Percentiles rank a stretch among this genome's conserved stretches.
Conservation (phyloP, 768 basidiomycete species). For the Macrolepiota albuminosa region DNA sequence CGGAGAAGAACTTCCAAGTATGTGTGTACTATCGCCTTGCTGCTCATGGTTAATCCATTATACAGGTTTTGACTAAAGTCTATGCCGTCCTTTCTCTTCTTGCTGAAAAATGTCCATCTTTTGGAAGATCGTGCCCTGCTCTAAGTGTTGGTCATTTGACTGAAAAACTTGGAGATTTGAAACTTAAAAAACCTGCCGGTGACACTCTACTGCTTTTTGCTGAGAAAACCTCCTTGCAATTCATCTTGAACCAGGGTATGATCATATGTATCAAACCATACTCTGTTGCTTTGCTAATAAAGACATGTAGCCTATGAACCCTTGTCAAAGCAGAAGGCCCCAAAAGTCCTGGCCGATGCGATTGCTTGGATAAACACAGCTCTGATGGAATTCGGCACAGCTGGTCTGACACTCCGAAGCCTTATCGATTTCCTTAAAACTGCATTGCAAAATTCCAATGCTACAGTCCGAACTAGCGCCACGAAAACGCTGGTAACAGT, state of each 20-base stretch:
- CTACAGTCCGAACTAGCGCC: constrained; percentile 86
- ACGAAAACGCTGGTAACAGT: constrained; percentile 91
- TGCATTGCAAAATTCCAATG: constrained; percentile 90
- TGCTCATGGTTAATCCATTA: constrained; percentile 2
- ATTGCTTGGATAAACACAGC: constrained; percentile 84
- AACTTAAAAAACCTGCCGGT: constrained; percentile 93
- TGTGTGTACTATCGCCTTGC: constrained; percentile 8
- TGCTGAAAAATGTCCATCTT: constrained; percentile 75
- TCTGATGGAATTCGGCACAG: constrained; percentile 86
- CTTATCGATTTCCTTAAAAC: constrained; percentile 90
- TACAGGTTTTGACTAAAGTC: constrained; percentile 84
- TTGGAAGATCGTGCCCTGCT: constrained; percentile 82
- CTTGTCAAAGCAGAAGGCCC: constrained; percentile 91
- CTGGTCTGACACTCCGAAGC: constrained; percentile 74
- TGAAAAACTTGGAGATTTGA: constrained; percentile 95
- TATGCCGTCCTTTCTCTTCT: constrained; percentile 73
- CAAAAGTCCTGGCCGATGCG: constrained; percentile 92
- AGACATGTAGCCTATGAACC: constrained; percentile 77
- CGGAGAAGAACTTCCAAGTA: constrained; percentile 99
- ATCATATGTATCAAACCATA: background rate
- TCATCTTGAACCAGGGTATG: constrained; percentile 86
- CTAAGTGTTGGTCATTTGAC: constrained; percentile 75
- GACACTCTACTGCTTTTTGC: constrained; percentile 81
- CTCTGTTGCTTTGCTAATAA: constrained; percentile 4
- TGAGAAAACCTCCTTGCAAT: constrained; percentile 91